A percentile compares a stretch with the other conserved stretches of the same genome.
Evolutionary conservation across 331 rosid species (phyloP).

Genomic region (Quercus tomentella): DNA sequence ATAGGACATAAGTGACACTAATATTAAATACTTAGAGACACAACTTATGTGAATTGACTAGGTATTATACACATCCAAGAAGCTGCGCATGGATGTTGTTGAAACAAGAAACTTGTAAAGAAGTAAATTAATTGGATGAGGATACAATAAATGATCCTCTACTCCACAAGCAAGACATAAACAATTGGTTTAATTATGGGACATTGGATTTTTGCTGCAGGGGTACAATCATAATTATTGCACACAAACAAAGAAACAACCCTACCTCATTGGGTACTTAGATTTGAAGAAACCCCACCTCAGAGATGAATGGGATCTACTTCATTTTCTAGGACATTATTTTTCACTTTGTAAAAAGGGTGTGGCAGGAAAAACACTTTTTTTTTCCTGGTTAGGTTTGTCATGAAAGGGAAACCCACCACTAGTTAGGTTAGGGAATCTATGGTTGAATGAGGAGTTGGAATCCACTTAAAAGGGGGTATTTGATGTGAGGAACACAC

Average conservation of each 20-base stretch:
- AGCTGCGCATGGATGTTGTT: constrained; percentile 35
- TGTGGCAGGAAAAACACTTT: constrained; percentile 15
- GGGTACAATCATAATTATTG: constrained; percentile 17
- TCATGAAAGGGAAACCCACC: constrained; percentile 55
- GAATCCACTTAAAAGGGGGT: constrained; percentile 81
- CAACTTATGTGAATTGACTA: constrained; percentile 47
- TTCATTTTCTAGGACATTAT: neutral
- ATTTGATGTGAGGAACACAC: constrained; percentile 51
- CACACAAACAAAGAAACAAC: constrained; percentile 25
- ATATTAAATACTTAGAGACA: constrained; percentile 7
- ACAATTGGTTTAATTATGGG: neutral
- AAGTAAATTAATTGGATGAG: neutral
- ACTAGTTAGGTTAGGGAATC: constrained; percentile 39
- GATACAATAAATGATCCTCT: neutral
- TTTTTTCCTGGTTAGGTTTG: constrained; percentile 29
- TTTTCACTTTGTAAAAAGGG: neutral
- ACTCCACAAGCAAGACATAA: neutral
- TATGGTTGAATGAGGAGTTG: constrained; percentile 92
- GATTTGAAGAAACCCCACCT: constrained; percentile 42
- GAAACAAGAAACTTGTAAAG: constrained; percentile 33
- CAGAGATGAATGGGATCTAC: constrained; percentile 25
- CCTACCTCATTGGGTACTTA: constrained; percentile 33
- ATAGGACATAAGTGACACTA: constrained; percentile 14
- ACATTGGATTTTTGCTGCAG: neutral
- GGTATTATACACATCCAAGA: constrained; percentile 26